phyloP scores from a whole-genome alignment of 2,329 filamentous ascomycete species.

The Dothideomycetes sp. region DNA sequence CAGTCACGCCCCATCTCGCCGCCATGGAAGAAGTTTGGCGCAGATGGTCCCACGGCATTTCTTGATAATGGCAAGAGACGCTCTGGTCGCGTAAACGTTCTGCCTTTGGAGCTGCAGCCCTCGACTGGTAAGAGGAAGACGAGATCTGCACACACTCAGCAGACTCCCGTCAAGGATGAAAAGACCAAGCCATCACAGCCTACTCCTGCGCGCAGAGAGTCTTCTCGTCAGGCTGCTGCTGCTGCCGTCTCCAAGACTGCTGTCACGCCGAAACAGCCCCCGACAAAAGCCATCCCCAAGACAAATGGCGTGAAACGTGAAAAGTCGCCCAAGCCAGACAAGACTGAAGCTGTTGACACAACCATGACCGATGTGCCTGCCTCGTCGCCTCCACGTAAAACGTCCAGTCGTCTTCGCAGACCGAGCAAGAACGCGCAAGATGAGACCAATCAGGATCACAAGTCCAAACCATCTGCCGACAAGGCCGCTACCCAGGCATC shows the following conservation, averaged over 20 bases:
- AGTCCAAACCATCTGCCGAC: slow-evolving; percentile 1
- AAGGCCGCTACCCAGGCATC: not conserved
- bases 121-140: slow-evolving; percentile 37
- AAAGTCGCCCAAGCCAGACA: not conserved
- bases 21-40: slow-evolving; percentile 81
- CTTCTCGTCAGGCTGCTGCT: not conserved
- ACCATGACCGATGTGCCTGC: not conserved
- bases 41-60: slow-evolving; percentile 81
- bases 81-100: slow-evolving; percentile 45
- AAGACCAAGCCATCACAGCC: not conserved
- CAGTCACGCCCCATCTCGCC: slow-evolving; percentile 40
- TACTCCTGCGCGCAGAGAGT: not conserved
- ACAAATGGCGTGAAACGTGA: not conserved
- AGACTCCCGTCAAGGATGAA: too few relatives aligned
- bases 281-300: not conserved
- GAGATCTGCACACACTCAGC: slow-evolving; percentile 25
- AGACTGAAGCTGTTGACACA: not conserved
- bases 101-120: slow-evolving; percentile 37
- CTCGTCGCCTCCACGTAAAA: slow-evolving; percentile 3
- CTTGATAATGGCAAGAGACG: slow-evolving; percentile 51
- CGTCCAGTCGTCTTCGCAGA: slow-evolving; percentile 4
- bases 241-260: too few relatives aligned
- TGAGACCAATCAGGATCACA: not conserved
- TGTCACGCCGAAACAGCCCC: slow-evolving; percentile 4
- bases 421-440: not conserved